Evolutionary conservation across 1,139 yeast species (phyloP), one percentile per base, ranked within the genome.

Genomic region (Pneumocystis wakefieldiae): DNA sequence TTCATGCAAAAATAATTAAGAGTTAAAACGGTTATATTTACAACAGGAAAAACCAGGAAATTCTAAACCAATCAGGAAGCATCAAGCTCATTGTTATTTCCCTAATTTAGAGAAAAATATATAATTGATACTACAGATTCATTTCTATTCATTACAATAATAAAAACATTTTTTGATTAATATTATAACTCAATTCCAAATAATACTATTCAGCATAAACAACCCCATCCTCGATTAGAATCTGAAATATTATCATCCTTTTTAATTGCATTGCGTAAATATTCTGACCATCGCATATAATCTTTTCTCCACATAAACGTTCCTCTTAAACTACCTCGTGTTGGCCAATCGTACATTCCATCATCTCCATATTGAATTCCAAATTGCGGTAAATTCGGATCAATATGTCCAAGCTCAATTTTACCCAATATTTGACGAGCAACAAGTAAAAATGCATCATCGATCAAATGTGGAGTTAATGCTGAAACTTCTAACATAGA

Each of bases 381-480:
- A 41, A 74, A 72, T 59, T 73, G 75, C 36, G 74, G 71, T 63
- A 74, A 74, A 61, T 78, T 79, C 0, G 81, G 81, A 66, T 78
- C 80, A 15, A 78, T 69, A 10, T 69, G 71, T 2, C 81, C 81
- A 59, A 77, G 71, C 67, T 78, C 81, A 19, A 78, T 72, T 66
- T 77, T 78, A 4, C 80, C 73, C 36, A 78, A 68, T 14, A 78
- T 75, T 70, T 75, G 75, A 24, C 71, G 71, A 0, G 78, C 73
- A 29, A 78, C 64, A 39, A 71, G 76, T 66, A 79, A 81, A 69
- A 84, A 84, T 12, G 84, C 81, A 66, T 81, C 84, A 67, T 81
- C 82, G 17, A 84, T 83, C 28, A 85, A 84, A 66, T 79, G 80
- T 14, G 86, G 86, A 0, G 83, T 78, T 62, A 81, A 73, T 1